A percentile compares a stretch with the other conserved stretches of the same genome.
phyloP scores from a whole-genome alignment of 1,139 yeast genomes.

The Pneumocystis oryctolagi region DNA sequence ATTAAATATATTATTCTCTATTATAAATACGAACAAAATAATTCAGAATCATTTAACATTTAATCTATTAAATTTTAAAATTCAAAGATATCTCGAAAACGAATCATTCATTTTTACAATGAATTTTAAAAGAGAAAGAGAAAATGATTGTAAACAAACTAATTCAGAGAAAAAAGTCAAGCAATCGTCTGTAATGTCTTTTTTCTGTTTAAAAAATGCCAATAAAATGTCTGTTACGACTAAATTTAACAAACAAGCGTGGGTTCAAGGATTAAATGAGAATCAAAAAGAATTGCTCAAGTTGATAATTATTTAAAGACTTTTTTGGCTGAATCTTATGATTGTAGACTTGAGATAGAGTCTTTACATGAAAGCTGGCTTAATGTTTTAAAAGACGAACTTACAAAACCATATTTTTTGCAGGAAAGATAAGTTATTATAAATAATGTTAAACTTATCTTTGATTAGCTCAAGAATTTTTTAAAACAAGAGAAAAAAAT shows the following conservation, averaged over 20 bases:
- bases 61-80: no score
- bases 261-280: conserved; percentile 39
- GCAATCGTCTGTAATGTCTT: background rate
- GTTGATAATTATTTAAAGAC: conserved; percentile 10
- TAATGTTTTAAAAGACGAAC: conserved; percentile 46
- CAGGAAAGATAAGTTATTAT: background rate
- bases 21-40: no score
- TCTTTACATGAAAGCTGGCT: conserved; percentile 73
- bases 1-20: no score
- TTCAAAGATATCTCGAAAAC: conserved; percentile 43
- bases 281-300: conserved; percentile 43
- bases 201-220: background rate
- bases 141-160: background rate
- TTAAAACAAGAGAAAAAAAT: conserved; percentile 26
- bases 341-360: conserved; percentile 42
- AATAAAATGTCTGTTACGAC: background rate
- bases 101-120: background rate
- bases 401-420: conserved; percentile 71
- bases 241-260: conserved; percentile 37
- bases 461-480: conserved; percentile 48
- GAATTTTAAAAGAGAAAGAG: background rate
- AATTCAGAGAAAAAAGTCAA: background rate
- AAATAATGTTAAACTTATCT: background rate
- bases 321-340: conserved; percentile 4
- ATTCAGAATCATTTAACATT: no score